Conservation (phyloP, 2,329 filamentous ascomycete genomes). For the Diaporthe caulivora region DNA sequence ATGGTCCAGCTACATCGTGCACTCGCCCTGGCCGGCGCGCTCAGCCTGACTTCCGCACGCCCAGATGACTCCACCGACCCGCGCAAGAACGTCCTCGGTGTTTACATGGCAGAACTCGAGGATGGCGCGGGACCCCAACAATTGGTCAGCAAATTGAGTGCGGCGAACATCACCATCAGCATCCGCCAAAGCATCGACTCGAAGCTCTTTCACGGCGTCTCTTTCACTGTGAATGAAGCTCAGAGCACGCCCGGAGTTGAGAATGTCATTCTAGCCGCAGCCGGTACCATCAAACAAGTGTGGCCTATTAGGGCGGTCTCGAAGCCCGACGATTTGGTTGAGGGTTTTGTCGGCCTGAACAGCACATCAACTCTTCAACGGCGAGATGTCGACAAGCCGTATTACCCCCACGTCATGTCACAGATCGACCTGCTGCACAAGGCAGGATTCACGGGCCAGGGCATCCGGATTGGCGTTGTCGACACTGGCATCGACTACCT, state of each 20-base stretch:
- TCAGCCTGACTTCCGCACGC: not conserved
- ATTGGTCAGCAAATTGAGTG: not conserved
- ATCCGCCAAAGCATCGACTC: not conserved
- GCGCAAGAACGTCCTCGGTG: not conserved
- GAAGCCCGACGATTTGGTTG: not conserved
- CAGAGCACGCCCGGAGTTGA: not conserved
- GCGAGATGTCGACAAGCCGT: not conserved
- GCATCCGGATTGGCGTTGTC: slow-evolving; percentile 1
- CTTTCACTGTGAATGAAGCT: not conserved
- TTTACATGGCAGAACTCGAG: slow-evolving; percentile 16
- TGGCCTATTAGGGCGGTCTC: not conserved
- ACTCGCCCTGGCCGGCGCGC: not conserved
- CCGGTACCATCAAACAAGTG: not conserved
- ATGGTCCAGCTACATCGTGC: not conserved
- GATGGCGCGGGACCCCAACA: not conserved
- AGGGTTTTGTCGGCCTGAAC: not conserved
- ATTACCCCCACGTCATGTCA: not conserved
- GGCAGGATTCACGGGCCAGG: slow-evolving; percentile 12
- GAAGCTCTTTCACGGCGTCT: slow-evolving; percentile 3
- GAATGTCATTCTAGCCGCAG: not conserved
- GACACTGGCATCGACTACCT: not conserved
- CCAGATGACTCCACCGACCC: not conserved
- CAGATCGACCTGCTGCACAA: slow-evolving; percentile 11
- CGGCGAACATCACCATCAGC: slow-evolving; percentile 4
- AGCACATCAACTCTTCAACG: not conserved